Evolutionary conservation across 352 stramenopile genomes (phyloP), one percentile per base, ranked within the genome.

Genomic region (Saprolegnia diclina): DNA sequence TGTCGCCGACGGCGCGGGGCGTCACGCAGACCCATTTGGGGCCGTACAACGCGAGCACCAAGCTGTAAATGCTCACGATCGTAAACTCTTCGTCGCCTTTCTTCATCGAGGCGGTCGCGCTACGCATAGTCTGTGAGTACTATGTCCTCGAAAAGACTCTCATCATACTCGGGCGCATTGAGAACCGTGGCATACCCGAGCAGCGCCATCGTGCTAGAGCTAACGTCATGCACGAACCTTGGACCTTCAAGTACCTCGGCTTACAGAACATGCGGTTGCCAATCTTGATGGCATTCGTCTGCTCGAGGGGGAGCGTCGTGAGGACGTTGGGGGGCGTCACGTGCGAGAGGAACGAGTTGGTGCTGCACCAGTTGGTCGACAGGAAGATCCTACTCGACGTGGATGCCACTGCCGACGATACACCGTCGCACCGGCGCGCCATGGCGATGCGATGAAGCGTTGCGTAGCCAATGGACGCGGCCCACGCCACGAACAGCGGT

Each of bases 261-360:
- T 69, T 69, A 37, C 63, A 69, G 50, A 48, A 69, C 63, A 69
- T 69, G 53, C 46, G 53, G 53, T 61, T 69, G 63, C 63, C 63
- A 63, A 69, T 69, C 26, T 21, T 59, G 63, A 69, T 69, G 9
- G 44, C 63, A 44, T 62, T 59, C 6, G 63, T 22, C 21, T 69
- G 63, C 16, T 69, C 63, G 7, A 69, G 53, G 1, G 63, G 63
- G 7, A 69, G 38, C 29, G 63, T 40, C 16, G 63, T 61, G 18
- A 69, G 40, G 29, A 48, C 62, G 14, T 16, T 69, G 19, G 63
- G 46, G 2, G n/a, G 22, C 4, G 24, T 10, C 5, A 55, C 38
- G 50, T 62, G 50, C 16, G 32, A 62, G 44, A 69, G 29, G 53
- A 69, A 69, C 21, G 45, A 62, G 37, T 69, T 69, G 48, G 63